phyloP scores from a whole-genome alignment of 768 basidiomycete genomes.

The Auricularia sp. region DNA sequence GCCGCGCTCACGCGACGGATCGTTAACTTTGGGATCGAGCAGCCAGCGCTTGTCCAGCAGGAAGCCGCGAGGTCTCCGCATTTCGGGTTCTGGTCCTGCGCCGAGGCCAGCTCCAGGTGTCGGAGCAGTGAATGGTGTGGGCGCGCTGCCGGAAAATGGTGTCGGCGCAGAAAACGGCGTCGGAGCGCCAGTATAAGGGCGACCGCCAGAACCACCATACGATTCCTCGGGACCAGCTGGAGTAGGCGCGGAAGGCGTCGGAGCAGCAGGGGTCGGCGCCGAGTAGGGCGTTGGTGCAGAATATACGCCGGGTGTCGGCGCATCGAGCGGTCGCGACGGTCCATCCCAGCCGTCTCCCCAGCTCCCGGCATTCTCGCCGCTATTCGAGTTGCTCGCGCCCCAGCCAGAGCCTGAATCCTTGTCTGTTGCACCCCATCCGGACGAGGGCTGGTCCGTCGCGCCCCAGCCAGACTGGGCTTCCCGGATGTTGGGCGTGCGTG shows the following conservation, averaged over 20 bases:
- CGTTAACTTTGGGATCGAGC: slow-evolving; percentile 9
- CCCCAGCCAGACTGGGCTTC: slow-evolving; percentile 22
- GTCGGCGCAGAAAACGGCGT: slow-evolving; percentile 3
- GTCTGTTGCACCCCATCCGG: slow-evolving; percentile 14
- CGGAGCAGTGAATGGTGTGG: slow-evolving; percentile 5
- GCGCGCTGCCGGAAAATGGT: slow-evolving; percentile 1
- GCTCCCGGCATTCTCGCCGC: slow-evolving; percentile 40
- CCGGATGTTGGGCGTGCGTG: slow-evolving; percentile 23
- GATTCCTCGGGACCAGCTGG: slow-evolving; percentile 19
- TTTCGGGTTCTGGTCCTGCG: slow-evolving; percentile 26
- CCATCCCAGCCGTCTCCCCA: slow-evolving; percentile 32
- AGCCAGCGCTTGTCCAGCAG: slow-evolving; percentile 19
- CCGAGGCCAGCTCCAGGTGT: slow-evolving; percentile 22
- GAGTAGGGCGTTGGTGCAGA: slow-evolving; percentile 5
- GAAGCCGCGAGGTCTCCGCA: slow-evolving; percentile 12
- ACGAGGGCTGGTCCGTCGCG: slow-evolving; percentile 3
- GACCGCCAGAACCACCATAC: background rate
- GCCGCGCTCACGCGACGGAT: background rate
- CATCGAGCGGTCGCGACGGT: slow-evolving; percentile 15
- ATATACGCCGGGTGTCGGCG: slow-evolving; percentile 9
- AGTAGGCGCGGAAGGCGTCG: slow-evolving; percentile 31
- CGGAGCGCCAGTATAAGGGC: slow-evolving; percentile 8
- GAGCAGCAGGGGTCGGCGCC: slow-evolving; percentile 30
- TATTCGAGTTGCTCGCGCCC: background rate
- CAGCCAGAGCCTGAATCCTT: background rate